Evolutionary conservation across 495 filamentous ascomycete genomes (phyloP), one percentile per base, ranked within the genome.

Genomic region (Penicillium cinerascens): DNA sequence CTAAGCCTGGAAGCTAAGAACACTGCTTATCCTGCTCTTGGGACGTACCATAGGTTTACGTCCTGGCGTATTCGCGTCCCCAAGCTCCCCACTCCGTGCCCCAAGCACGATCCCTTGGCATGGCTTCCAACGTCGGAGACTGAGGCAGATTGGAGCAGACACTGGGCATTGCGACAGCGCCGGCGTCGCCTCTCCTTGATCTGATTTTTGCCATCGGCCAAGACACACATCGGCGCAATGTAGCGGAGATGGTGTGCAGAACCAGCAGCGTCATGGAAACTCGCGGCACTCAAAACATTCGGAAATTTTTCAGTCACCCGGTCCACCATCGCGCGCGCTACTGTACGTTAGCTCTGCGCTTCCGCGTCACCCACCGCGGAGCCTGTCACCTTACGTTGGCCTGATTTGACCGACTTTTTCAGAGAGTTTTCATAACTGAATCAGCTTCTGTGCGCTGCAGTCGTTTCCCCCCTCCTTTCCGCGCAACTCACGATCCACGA

Each of bases 311-410:
- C 23, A 16, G 20, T 27, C 21, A 25, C 33, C 37, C n/a, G 55
- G 40, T 48, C 49, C 49, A 52, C 55, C 45, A 49, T 41, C 20
- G 39, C 45, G 20, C 42, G 35, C 42, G 29, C 51, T 58, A 58
- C 51, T 46, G 47, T 51, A 47, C 51, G 38, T 59, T 54, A 54
- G 51, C 51, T 58, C 47, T 50, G 46, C 37, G 22, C 51, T 54
- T 54, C 56, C 56, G 43, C 56, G 51, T 59, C 56, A 59, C 38
- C 55, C 38, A 26, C 42, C 17, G 25, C 10, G 29, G 44, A 37
- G 44, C 33, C 26, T 50, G 42, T 16, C 17, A 46, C 53, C 29
- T 58, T 53, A 53, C 46, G 50, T 54, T 42, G 25, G 26, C 41
- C 36, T 6, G 4, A 20, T 42, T 36, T 51, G 39, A 52, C 51